Evolutionary conservation across 2,329 filamentous ascomycete species (phyloP), one percentile per base, ranked within the genome.

Genomic region (Trichoderma atrobrunneum): DNA sequence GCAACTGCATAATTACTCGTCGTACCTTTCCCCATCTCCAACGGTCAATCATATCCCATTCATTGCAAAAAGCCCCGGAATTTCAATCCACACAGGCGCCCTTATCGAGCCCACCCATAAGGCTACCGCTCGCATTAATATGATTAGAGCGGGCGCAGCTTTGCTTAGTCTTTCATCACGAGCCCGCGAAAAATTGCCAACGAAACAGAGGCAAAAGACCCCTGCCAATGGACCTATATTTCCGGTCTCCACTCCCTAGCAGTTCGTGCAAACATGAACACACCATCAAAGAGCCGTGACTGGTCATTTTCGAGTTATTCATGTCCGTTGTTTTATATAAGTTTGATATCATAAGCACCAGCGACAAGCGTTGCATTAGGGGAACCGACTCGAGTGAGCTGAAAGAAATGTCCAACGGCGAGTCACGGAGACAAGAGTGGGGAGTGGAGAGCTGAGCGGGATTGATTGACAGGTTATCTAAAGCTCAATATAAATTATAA

Each of bases 61-160:
- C 48, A 54, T 54, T 54, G 48, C 48, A 10, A 24, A 24, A 24
- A 54, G 48, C 48, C 48, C 48, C 48, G 5, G 12, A 54, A 54
- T 24, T 54, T 10, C n/a, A 24, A 24, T 24, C 48, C 48, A 54
- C 48, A 54, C 11, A 24, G 48, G 21, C 56, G 16, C 56, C 56
- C 3, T 32, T 59, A 2, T 26, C 32, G n/a, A 62, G 14, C 48
- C 48, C 24, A 57, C 63, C 32, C 32, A 18, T 67, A 67, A 56
- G 64, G 64, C 64, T 67, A 43, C 48, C 24, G 16, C 34, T 56
- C 6, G 59, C 32, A 11, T 64, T 67, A 43, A 59, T 32, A 39
- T 60, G 18, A 12, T 59, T 60, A 68, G 65, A 36, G 65, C 65
- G 65, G 65, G 65, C 65, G 65, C 34, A 68, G 56, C 34, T 60